These are phyloP conservation scores for Leptographium wingfieldii DNA, from an alignment of 2,329 filamentous ascomycete species.

Conservation along the genomic window DNA sequence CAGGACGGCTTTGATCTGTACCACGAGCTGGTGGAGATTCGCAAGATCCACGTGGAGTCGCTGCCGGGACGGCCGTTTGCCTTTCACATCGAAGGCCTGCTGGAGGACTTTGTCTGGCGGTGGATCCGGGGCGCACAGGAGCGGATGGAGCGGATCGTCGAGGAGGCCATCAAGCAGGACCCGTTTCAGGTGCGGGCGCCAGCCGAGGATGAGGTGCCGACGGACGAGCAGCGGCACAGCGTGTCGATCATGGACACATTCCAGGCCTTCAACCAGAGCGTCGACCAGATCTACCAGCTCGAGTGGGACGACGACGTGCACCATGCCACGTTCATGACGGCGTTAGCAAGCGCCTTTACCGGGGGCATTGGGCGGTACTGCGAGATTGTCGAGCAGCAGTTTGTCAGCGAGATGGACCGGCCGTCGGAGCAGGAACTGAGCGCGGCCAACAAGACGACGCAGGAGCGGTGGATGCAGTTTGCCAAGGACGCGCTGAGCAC, in stretches of 20 bases:
- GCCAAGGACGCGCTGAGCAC: conserved; percentile 88
- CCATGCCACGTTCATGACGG: conserved; percentile 94
- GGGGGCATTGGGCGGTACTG: conserved; percentile 79
- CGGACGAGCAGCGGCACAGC: conserved; percentile 80
- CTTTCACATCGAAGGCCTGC: conserved; percentile 74
- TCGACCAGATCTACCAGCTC: conserved; percentile 74
- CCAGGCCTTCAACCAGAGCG: conserved; percentile 81
- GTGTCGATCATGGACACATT: conserved; percentile 90
- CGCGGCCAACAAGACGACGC: conserved; percentile 62
- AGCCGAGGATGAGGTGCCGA: conserved; percentile 47
- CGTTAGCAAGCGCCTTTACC: conserved; percentile 73
- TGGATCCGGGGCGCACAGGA: conserved; percentile 77
- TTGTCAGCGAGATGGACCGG: conserved; percentile 85
- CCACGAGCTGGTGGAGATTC: conserved; percentile 73
- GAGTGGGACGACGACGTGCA: conserved; percentile 91
- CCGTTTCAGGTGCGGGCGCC: conserved; percentile 64
- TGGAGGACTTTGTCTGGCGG: conserved; percentile 90
- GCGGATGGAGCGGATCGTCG: conserved; percentile 72
- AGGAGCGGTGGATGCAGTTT: conserved; percentile 86
- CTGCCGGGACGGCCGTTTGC: conserved; percentile 65
- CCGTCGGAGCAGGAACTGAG: conserved; percentile 78
- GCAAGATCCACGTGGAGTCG: conserved; percentile 63
- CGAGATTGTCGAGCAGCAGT: conserved; percentile 75
- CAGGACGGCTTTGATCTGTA: conserved; percentile 94
- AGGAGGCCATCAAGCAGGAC: conserved; percentile 84